phyloP scores from a whole-genome alignment of 768 basidiomycete genomes.

The Suillus variegatus region DNA sequence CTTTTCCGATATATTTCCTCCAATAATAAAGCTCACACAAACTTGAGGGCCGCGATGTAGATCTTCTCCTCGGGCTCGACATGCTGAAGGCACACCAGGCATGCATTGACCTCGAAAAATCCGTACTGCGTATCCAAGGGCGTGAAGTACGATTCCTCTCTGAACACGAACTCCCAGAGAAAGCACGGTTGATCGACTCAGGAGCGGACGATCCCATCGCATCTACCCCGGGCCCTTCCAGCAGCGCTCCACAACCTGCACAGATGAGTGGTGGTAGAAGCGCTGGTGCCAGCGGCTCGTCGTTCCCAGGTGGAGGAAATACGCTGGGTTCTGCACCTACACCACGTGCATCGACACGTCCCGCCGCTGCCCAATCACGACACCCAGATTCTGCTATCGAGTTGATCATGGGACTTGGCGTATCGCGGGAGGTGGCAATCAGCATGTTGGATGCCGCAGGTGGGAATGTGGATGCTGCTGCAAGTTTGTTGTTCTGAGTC shows the following conservation, averaged over 20 bases:
- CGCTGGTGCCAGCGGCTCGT: background rate
- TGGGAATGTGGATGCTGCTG: slow-evolving; percentile 88
- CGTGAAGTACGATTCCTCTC: slow-evolving; percentile 86
- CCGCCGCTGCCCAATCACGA: slow-evolving; percentile 16
- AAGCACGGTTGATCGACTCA: slow-evolving; percentile 53
- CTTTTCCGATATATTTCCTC: slow-evolving; percentile 1
- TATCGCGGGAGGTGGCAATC: slow-evolving; percentile 74
- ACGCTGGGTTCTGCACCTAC: slow-evolving; percentile 53
- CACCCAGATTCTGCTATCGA: slow-evolving; percentile 65
- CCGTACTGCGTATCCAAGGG: slow-evolving; percentile 88
- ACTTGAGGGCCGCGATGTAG: slow-evolving; percentile 80
- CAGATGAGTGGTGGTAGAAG: slow-evolving; percentile 19
- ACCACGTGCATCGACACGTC: slow-evolving; percentile 25
- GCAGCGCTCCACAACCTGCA: slow-evolving; percentile 8
- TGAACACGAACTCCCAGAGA: slow-evolving; percentile 93
- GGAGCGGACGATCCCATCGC: slow-evolving; percentile 27
- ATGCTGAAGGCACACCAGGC: slow-evolving; percentile 99
- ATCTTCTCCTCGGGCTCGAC: slow-evolving; percentile 97
- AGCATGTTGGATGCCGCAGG: slow-evolving; percentile 73
- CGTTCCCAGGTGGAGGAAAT: slow-evolving; percentile 61
- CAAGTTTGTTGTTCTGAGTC: slow-evolving; percentile 74
- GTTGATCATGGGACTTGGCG: slow-evolving; percentile 77
- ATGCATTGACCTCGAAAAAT: slow-evolving; percentile 89
- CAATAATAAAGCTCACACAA: background rate
- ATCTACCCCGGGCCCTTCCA: slow-evolving; percentile 20